Base-by-base conservation (phyloP, 2,329 filamentous ascomycete genomes). In the Penicillium sp. region DNA sequence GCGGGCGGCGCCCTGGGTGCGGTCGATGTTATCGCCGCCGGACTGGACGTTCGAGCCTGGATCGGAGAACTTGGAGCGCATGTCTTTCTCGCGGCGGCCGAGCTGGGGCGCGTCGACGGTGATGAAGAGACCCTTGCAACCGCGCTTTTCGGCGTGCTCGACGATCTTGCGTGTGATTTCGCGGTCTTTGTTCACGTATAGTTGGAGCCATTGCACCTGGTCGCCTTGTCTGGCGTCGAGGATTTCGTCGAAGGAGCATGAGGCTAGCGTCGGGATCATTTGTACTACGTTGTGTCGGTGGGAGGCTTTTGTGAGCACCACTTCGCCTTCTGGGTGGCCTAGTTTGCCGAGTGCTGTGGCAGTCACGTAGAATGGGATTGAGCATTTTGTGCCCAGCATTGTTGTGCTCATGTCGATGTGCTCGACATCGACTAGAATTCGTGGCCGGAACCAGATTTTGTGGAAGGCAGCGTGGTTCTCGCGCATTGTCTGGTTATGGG, bases 261-360 rank as follows among this genome's bases (percentile, higher is more conserved):
- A 97, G 2, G 94, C 94, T 7, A 99, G 83, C 3, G 94, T 99
- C 2, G 94, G 94, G 61, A 99, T 97, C 94, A 99, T 99, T 77
- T 99, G 94, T 61, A 97, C 85, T 51, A 97, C 89, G 71, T 93
- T 86, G 81, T 97, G 93, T 71, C 89, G 90, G 72, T 84, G 83
- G 2, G 94, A 89, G 17, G 91, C 92, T 57, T 87, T 84, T 0
- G 94, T 97, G 57, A 99, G 84, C 10, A 96, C 82, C 6, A 97
- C 92, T 76, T 99, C 94, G 67, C 94, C 94, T 75, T 97, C 94
- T 0, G 89, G 89, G 73, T 99, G 84, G 58, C 94, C 94, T 4
- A 99, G 86, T 78, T 97, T 97, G 66, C 94, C 94, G 8, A 99
- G 84, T 0, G 94, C 94, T 7, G 94, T 97, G 45, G 94, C 94